phyloP scores from a whole-genome alignment of 2,329 filamentous ascomycete genomes.

The Fusarium verticillioides region DNA sequence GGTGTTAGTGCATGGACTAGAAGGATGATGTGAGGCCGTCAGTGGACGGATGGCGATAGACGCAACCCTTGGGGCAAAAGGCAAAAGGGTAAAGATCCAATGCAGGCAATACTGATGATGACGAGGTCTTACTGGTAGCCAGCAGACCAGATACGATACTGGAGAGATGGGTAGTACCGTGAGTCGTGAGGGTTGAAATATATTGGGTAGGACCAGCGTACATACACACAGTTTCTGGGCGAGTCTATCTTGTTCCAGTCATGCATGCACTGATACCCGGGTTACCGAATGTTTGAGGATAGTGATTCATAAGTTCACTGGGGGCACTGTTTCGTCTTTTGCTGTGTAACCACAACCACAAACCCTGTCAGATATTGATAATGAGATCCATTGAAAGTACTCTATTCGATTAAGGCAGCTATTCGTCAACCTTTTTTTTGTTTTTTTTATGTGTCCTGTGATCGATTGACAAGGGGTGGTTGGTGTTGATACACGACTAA shows the following conservation, averaged over 20 bases:
- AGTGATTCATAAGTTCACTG: not conserved
- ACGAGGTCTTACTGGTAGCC: conserved; percentile 3
- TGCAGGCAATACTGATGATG: conserved; percentile 31
- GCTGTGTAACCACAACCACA: not conserved
- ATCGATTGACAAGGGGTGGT: conserved; percentile 15
- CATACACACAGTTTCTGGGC: conserved; percentile 1
- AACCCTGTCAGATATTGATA: not conserved
- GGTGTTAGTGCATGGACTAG: conserved; percentile 28
- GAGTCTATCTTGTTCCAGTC: conserved; percentile 1
- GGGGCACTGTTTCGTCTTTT: not conserved
- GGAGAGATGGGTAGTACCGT: not conserved
- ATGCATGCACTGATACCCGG: not conserved
- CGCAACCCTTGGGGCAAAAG: conserved; percentile 32
- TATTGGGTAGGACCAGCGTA: not conserved
- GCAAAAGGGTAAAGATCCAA: conserved; percentile 28
- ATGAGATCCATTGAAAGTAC: not conserved
- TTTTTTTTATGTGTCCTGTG: conserved; percentile 14
- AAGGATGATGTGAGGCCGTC: conserved; percentile 26
- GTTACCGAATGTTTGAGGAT: not conserved
- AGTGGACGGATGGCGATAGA: conserved; percentile 34
- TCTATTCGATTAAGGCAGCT: not conserved
- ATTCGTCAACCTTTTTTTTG: not conserved
- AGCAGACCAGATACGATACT: not conserved
- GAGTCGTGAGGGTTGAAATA: not conserved
- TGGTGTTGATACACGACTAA: conserved; percentile 5